phyloP scores from a whole-genome alignment of 1,139 yeast species.

The Yamadazyma oceani region DNA sequence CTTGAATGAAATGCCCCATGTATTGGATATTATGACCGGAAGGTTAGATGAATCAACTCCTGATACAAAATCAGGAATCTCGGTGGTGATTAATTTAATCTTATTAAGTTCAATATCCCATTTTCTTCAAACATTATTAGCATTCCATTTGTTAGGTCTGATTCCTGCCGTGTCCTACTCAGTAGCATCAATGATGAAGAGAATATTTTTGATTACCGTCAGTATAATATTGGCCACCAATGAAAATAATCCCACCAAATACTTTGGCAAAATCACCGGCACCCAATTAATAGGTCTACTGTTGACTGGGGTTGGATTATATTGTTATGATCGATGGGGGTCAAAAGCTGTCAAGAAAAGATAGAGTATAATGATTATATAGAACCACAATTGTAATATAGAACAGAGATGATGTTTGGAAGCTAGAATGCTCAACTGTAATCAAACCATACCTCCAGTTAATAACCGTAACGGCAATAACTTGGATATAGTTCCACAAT shows the following conservation, averaged over 20 bases:
- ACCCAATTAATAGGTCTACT: slow-evolving; percentile 31
- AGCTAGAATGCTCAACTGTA: slow-evolving; percentile 47
- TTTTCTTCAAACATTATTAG: slow-evolving; percentile 37
- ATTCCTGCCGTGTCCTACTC: slow-evolving; percentile 43
- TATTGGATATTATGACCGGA: slow-evolving; percentile 14
- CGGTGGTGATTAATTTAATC: slow-evolving; percentile 25
- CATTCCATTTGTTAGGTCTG: slow-evolving; percentile 39
- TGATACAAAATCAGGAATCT: slow-evolving; percentile 22
- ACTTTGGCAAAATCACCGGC: slow-evolving; percentile 30
- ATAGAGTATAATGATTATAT: slow-evolving; percentile 5
- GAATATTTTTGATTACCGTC: slow-evolving; percentile 38
- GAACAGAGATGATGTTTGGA: slow-evolving; percentile 34
- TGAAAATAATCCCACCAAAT: slow-evolving; percentile 17
- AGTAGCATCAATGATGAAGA: slow-evolving; percentile 45
- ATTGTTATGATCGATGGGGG: slow-evolving; percentile 45
- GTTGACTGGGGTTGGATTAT: slow-evolving; percentile 35
- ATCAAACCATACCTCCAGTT: slow-evolving; percentile 15
- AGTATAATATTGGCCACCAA: slow-evolving; percentile 28
- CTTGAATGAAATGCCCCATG: slow-evolving; percentile 29
- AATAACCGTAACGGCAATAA: slow-evolving; percentile 5
- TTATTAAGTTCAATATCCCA: slow-evolving; percentile 34
- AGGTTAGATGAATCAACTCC: slow-evolving; percentile 18
- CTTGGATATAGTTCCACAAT: slow-evolving; percentile 16
- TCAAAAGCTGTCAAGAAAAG: slow-evolving; percentile 33
- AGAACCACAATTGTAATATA: slow-evolving; percentile 1